These are phyloP conservation scores for Hirsutella minnesotensis DNA, from an alignment of 2,329 filamentous ascomycete species.

Conservation along the genomic window DNA sequence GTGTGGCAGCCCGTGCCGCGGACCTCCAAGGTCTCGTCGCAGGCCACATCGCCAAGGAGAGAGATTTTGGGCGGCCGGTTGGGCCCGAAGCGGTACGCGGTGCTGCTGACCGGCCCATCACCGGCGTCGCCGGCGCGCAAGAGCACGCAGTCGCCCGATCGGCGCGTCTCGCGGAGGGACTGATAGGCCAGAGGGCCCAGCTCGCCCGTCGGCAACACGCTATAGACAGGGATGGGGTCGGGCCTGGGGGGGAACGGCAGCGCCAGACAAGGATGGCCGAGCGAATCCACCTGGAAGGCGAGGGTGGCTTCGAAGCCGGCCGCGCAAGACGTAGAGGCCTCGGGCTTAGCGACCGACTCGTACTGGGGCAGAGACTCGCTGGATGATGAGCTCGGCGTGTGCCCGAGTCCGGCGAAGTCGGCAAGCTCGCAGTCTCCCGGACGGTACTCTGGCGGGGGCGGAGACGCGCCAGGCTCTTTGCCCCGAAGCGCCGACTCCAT, in stretches of 20 bases:
- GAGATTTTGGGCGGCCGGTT: constrained; percentile 35
- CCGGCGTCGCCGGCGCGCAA: constrained; percentile 27
- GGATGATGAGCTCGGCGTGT: too few species aligned
- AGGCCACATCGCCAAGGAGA: constrained; percentile 8
- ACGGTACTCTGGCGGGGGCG: too few species aligned
- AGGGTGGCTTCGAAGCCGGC: constrained; percentile 30
- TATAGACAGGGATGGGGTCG: constrained; percentile 29
- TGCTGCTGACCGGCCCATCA: constrained; percentile 35
- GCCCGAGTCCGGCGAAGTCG: too few species aligned
- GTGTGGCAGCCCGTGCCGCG: constrained; percentile 28
- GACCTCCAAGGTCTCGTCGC: constrained; percentile 14
- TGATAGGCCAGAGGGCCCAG: constrained; percentile 33
- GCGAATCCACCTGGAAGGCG: constrained; percentile 35
- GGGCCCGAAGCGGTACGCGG: constrained; percentile 46
- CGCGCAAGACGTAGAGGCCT: constrained; percentile 5
- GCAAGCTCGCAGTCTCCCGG: too few species aligned
- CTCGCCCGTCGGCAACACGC: constrained; percentile 24
- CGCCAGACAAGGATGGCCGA: constrained; percentile 30
- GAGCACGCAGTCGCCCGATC: constrained; percentile 37
- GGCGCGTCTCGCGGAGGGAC: constrained; percentile 33
- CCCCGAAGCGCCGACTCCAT: too few species aligned
- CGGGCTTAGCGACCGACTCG: constrained; percentile 4
- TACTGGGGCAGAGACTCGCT: constrained; percentile 17
- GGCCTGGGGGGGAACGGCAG: constrained; percentile 25
- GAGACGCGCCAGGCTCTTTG: too few species aligned